Percentiles rank a stretch among this genome's conserved stretches.
phyloP scores from a whole-genome alignment of 768 basidiomycete species.

The Tricholoma hemisulphureum region DNA sequence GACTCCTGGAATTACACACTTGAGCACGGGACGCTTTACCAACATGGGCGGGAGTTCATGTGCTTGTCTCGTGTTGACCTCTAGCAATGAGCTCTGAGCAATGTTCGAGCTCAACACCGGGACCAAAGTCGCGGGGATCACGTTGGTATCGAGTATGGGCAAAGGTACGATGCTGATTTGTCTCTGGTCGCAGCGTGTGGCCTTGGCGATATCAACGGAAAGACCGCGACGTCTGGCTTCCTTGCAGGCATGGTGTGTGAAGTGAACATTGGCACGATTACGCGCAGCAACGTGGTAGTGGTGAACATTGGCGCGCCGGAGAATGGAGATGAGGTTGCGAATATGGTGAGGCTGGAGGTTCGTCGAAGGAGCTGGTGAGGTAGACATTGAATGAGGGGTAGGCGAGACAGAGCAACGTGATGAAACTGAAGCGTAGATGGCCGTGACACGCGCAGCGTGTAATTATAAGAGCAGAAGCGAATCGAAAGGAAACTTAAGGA shows the following conservation, averaged over 20 bases:
- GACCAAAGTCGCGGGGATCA: constrained; percentile 10
- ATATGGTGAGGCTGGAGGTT: constrained; percentile 28
- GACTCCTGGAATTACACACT: constrained; percentile 25
- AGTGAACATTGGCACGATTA: constrained; percentile 33
- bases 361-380: constrained; percentile 6
- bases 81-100: constrained; percentile 10
- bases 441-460: constrained; percentile 38
- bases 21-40: constrained; percentile 18
- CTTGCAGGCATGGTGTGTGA: constrained; percentile 48
- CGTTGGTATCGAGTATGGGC: constrained; percentile 33
- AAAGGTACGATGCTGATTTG: constrained; percentile 41
- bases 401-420: constrained; percentile 1
- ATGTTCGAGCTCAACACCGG: constrained; percentile 8
- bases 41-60: background rate
- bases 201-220: constrained; percentile 40
- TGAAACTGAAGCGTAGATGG: constrained; percentile 13
- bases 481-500: constrained; percentile 18
- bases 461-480: constrained; percentile 5
- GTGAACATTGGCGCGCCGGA: constrained; percentile 43
- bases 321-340: constrained; percentile 37
- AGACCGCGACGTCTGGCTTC: constrained; percentile 46
- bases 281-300: constrained; percentile 38
- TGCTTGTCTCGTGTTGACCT: background rate
- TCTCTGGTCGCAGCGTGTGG: constrained; percentile 37
- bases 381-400: constrained; percentile 15